These are phyloP conservation scores for Cornus suecica DNA, from an alignment of 148 eudicot genomes.

Conservation along the genomic window DNA sequence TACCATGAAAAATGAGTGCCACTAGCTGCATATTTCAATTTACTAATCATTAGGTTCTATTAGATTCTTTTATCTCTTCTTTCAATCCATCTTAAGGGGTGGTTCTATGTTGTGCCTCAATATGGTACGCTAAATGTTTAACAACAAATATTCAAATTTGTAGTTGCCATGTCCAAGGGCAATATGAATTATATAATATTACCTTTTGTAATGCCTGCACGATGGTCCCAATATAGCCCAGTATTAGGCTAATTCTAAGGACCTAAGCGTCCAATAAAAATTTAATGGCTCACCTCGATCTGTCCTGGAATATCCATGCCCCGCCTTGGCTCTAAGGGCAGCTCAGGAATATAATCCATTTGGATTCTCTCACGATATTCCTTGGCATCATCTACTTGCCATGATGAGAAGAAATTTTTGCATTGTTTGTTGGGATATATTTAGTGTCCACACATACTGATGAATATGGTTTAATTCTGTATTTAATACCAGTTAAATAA, in stretches of 20 bases:
- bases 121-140: background rate
- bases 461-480: background rate
- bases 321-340: constrained; percentile 1
- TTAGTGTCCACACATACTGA: background rate
- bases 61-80: background rate
- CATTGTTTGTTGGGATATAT: background rate
- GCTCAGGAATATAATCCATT: background rate
- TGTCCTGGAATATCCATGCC: background rate
- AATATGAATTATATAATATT: background rate
- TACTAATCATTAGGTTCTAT: background rate
- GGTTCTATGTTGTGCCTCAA: background rate
- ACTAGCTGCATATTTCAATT: background rate
- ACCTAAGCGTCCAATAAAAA: background rate
- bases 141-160: background rate
- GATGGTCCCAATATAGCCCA: background rate
- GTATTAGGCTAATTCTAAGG: background rate
- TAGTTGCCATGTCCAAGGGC: background rate
- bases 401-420: background rate
- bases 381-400: background rate
- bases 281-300: background rate
- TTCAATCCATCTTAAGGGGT: no score
- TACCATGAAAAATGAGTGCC: background rate
- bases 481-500: background rate
- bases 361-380: background rate
- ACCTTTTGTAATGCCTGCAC: background rate